Conservation (phyloP, 108 stramenopile genomes). For the Cyclotella atomus region DNA sequence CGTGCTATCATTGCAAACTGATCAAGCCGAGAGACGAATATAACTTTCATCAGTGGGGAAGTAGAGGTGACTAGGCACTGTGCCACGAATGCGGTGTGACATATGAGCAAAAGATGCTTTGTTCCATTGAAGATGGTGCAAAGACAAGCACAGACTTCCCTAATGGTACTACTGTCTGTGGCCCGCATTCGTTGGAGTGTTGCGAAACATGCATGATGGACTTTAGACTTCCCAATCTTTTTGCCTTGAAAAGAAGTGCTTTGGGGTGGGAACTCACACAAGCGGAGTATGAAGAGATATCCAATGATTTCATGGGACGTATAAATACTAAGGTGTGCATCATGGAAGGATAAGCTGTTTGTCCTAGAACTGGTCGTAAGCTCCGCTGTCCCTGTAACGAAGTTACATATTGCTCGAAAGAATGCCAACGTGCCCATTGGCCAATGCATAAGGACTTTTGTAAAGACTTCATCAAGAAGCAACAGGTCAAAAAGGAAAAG, state of each 20-base stretch:
- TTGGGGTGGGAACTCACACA: conserved; percentile 18
- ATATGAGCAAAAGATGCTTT: background rate
- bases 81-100: conserved; percentile 3
- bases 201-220: conserved; percentile 18
- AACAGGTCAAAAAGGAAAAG: conserved; percentile 10
- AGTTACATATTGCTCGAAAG: conserved; percentile 15
- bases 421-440: conserved; percentile 21
- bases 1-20: conserved; percentile 7
- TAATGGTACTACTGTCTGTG: conserved; percentile 2
- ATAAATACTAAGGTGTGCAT: conserved; percentile 20
- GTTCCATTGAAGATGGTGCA: background rate
- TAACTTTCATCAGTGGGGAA: conserved; percentile 13
- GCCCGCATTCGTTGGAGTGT: conserved; percentile 15
- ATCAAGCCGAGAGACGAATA: conserved; percentile 1
- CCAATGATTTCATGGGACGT: background rate
- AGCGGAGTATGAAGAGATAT: background rate
- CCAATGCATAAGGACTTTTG: conserved; percentile 23
- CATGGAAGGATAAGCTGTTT: conserved; percentile 17
- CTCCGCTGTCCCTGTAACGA: conserved; percentile 21
- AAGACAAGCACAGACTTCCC: background rate
- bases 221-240: conserved; percentile 5
- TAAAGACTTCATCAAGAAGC: background rate
- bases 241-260: conserved; percentile 11
- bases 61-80: conserved; percentile 4
- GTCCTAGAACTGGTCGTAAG: conserved; percentile 17